Evolutionary conservation across 1,139 yeast species (phyloP), one percentile per base, ranked within the genome.

Genomic region (Candida smagusa): DNA sequence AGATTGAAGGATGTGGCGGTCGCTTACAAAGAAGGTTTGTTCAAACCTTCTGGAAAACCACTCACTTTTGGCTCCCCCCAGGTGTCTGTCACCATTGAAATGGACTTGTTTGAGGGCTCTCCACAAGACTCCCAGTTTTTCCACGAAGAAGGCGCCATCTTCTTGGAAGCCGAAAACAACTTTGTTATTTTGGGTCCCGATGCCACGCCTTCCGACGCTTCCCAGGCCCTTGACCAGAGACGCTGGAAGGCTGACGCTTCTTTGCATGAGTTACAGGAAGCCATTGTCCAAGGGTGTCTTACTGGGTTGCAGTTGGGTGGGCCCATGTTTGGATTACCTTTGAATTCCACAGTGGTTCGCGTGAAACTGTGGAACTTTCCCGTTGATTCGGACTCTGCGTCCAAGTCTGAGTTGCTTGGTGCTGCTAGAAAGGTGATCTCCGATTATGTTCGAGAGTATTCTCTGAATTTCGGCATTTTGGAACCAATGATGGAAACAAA

Each of bases 401-500:
- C 41, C 30, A 37, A 57, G 3, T 45, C 65, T 2, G 52, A 48
- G 9, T 45, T 71, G 13, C 48, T 68, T 33, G 65, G 59, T 12
- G 53, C 58, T 2, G 54, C 63, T 7, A 52, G 76, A 40, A 56
- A 56, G 35, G 67, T 59, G 0, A 50, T 67, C 2, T 65, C 24
- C 57, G 68, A 2, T 49, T 81, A 25, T 59, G 79, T 21, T 56
- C 57, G 49, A 2, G 45, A 44, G 1, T 53, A 62, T n/a, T 37
- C 35, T 4, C 41, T 40, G n/a, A 30, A 45, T 2, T 78, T 75
- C 52, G 71, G 79, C 1, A 58, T 89, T 1, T 67, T 90, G 56
- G 97, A 92, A 58, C 98, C 98, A 0, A 71, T 85, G 21, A 90
- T 92, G 97, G 70, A 75, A 30, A 82, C 88, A 5, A 69, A 69